Base-by-base conservation (phyloP, 805 yeast species). In the Saccharomycopsis sp. region DNA sequence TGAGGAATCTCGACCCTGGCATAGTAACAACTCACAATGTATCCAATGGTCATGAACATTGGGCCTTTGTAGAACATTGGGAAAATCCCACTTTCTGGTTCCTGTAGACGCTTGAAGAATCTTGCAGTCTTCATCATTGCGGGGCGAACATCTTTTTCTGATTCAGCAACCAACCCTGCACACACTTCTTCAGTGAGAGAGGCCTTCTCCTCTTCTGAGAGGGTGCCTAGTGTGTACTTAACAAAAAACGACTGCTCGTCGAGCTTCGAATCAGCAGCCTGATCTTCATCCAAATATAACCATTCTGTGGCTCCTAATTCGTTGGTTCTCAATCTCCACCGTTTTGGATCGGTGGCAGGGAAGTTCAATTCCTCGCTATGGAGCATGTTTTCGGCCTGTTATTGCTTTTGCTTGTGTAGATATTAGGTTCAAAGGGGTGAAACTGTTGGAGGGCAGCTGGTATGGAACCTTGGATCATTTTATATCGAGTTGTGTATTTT, bases 1-100 rank as follows among this genome's bases (percentile, higher is more conserved):
- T 83, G 84, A 0, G 92, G 85, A 42, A 94, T 87, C 9, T 80
- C 81, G 0, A 83, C 78, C 42, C 82, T 80, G 12, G 92, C 80
- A 68, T 84, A 84, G 70, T 91, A 89, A 63, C 81, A 78, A 1
- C 89, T 83, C 0, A 81, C 87, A 24, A 94, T 83, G 65, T 86
- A 89, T 1, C 99, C 98, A 59, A 92, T 86, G 0, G 94, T 83
- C 89, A 94, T 84, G 71, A 94, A 94, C 97, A 93, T 92, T 2
- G 99, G 99, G 1, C 99, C 99, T 63, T 91, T 91, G 68, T 94
- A 94, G 68, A 89, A 96, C 66, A 87, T 83, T 0, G 97, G 97
- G 73, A 93, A 89, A 5, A 84, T 82, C 0, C 99, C 99, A n/a
- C 85, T 80, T 1, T 74, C 71, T 24, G 79, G 78, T 57, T 87